Evolutionary conservation across 2,329 filamentous ascomycete species (phyloP), one percentile per base, ranked within the genome.

Genomic region (Ophiostoma novo-ulmi): DNA sequence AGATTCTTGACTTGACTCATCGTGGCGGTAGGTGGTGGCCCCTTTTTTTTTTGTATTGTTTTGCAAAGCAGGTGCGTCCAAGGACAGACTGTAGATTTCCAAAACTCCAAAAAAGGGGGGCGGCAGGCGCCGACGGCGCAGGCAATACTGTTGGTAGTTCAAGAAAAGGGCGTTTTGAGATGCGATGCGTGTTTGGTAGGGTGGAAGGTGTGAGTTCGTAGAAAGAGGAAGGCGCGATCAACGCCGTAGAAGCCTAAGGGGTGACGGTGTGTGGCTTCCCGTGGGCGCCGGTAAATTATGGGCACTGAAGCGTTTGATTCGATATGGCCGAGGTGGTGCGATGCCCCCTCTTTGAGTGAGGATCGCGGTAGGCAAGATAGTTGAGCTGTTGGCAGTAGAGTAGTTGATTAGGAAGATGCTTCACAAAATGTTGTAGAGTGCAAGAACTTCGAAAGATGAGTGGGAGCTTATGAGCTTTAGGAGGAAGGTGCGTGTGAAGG

Each of bases 1-100:
- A 94, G 87, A 81, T 91, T 91, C 81, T 85, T 89, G 77, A 92
- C 89, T 77, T 86, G 88, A 77, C 88, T 88, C 86, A 88, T 88
- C 77, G 79, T 82, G 80, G 80, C 80, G 76, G 79, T 71, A 75
- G 66, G 67, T 68, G 31, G 38, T 67, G 22, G 39, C 65, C 36
- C 63, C 36, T 65, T 14, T 39, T 3, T 7, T 35, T 20, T 55
- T n/a, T 38, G 17, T 11, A 22, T 3, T 13, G 31, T 13, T 64
- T 26, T 38, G 17, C 64, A n/a, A 41, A n/a, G 39, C 22, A 67
- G 65, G 39, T 20, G 65, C 39, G 39, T 41, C 36, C 36, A 13
- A 39, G 36, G 63, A 22, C 63, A 20, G 58, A 35, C 3, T 39
- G 8, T 13, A 64, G 35, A 39, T 38, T 65, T 39, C 10, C 8